Percentiles rank a stretch among this genome's conserved stretches.
phyloP scores from a whole-genome alignment of 2,329 filamentous ascomycete species.

The Rhexocercosporidium sp. region DNA sequence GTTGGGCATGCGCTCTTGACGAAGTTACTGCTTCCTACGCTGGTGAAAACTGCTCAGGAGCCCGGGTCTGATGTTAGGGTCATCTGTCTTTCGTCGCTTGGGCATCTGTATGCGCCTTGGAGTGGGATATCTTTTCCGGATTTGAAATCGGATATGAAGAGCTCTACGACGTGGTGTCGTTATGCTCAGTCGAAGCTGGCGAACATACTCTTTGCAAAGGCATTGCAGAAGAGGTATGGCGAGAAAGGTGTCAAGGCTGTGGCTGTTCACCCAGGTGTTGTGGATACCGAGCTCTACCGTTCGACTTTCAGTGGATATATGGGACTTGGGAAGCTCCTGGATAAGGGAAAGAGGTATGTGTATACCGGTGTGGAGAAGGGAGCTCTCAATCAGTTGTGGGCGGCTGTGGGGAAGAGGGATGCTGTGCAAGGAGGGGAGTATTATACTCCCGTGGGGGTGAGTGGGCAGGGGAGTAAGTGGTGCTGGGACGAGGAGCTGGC shows the following conservation, averaged over 20 bases:
- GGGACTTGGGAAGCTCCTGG: constrained; percentile 9
- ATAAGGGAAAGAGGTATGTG: constrained; percentile 16
- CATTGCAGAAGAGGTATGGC: constrained; percentile 11
- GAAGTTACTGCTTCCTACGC: constrained; percentile 44
- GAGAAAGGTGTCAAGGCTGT: constrained; percentile 20
- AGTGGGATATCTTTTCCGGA: constrained; percentile 41
- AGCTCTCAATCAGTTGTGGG: constrained; percentile 23
- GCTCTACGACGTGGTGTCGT: constrained; percentile 15
- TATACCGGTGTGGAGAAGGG: constrained; percentile 21
- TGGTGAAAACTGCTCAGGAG: constrained; percentile 38
- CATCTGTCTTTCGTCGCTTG: constrained; percentile 26
- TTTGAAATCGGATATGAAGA: constrained; percentile 35
- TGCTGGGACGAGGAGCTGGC: constrained; percentile 22
- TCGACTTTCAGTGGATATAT: constrained; percentile 17
- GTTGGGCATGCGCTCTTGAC: constrained; percentile 53
- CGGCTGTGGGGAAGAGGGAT: constrained; percentile 14
- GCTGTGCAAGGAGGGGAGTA: constrained; percentile 43
- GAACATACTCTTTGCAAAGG: constrained; percentile 20
- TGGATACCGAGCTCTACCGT: constrained; percentile 23
- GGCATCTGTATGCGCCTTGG: constrained; percentile 15
- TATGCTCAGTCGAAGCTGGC: constrained; percentile 34
- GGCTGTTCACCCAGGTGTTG: constrained; percentile 28
- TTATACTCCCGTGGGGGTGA: constrained; percentile 46
- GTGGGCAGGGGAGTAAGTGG: constrained; percentile 28
- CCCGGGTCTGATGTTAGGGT: constrained; percentile 32